phyloP scores from a whole-genome alignment of 306 rosid genomes.

The Glycine latifolia region DNA sequence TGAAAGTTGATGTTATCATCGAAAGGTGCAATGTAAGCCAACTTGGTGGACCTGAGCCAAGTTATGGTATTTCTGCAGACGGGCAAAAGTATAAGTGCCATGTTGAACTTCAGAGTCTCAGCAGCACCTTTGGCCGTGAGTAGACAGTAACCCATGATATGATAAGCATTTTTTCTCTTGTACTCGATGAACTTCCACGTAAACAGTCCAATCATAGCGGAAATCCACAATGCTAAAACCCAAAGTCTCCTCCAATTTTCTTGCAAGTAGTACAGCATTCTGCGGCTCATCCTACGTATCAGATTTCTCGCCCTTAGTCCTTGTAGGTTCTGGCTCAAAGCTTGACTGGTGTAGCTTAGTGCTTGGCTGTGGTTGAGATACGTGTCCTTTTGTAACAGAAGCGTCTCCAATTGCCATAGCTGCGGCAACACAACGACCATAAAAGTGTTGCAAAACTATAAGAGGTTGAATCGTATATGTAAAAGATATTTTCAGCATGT shows the following conservation, averaged over 20 bases:
- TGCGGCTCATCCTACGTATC: conserved; percentile 67
- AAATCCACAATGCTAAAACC: conserved; percentile 76
- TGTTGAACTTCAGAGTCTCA: conserved; percentile 92
- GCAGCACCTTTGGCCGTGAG: conserved; percentile 89
- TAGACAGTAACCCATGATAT: conserved; percentile 84
- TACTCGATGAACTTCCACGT: conserved; percentile 83
- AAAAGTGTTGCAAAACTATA: conserved; percentile 34
- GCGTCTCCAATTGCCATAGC: conserved; percentile 97
- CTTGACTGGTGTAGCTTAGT: conserved; percentile 95
- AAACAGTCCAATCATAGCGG: conserved; percentile 72
- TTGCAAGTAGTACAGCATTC: conserved; percentile 71
- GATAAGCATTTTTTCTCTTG: conserved; percentile 58
- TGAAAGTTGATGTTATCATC: conserved; percentile 97
- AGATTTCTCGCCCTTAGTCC: conserved; percentile 75
- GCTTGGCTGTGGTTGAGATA: conserved; percentile 94
- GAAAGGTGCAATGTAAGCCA: conserved; percentile 70
- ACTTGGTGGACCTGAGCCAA: conserved; percentile 81
- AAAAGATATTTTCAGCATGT: conserved; percentile 27
- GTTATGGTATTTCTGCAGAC: conserved; percentile 93
- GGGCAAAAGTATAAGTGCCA: conserved; percentile 88
- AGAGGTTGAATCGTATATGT: conserved; percentile 29
- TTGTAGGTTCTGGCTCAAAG: conserved; percentile 90
- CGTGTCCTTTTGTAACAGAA: conserved; percentile 88
- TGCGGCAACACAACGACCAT: conserved; percentile 45
- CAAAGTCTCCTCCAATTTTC: conserved; percentile 91